phyloP scores from a whole-genome alignment of 2,329 filamentous ascomycete genomes.

The Neopestalotiopsis clavispora region DNA sequence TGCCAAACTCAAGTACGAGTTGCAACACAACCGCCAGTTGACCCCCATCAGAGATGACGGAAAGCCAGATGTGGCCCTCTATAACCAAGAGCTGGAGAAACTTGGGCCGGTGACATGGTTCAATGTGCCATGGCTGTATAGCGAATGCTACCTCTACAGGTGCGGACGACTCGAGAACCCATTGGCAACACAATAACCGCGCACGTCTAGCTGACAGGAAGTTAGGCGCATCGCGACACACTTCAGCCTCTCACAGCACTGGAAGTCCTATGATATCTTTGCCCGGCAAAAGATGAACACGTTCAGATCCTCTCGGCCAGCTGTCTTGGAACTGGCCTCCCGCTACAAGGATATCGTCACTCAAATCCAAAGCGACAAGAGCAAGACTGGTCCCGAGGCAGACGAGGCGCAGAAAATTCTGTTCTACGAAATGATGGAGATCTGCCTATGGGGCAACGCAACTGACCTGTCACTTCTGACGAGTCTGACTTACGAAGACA shows the following conservation, averaged over 20 bases:
- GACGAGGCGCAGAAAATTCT: conserved; percentile 76
- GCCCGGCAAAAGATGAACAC: conserved; percentile 87
- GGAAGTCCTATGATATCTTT: conserved; percentile 92
- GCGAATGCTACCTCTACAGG: conserved; percentile 94
- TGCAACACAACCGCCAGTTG: conserved; percentile 85
- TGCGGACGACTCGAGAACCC: conserved; percentile 35
- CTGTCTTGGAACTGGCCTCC: conserved; percentile 80
- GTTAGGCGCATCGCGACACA: conserved; percentile 74
- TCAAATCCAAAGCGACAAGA: conserved; percentile 63
- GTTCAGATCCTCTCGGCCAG: conserved; percentile 88
- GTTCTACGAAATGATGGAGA: conserved; percentile 93
- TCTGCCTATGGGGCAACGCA: conserved; percentile 96
- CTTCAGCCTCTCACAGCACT: conserved; percentile 78
- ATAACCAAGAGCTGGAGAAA: conserved; percentile 84
- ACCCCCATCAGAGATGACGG: conserved; percentile 80
- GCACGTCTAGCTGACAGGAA: conserved; percentile 21
- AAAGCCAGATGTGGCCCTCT: conserved; percentile 73
- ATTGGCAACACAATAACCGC: not conserved
- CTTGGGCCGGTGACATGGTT: conserved; percentile 82
- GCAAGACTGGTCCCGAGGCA: conserved; percentile 52
- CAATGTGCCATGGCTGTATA: conserved; percentile 83
- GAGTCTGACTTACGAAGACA: conserved; percentile 90
- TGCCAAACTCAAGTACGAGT: conserved; percentile 87
- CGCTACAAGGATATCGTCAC: conserved; percentile 76
- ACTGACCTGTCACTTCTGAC: conserved; percentile 93